Evolutionary conservation across 495 filamentous ascomycete species (phyloP).

Genomic region (Coniosporium apollinis): DNA sequence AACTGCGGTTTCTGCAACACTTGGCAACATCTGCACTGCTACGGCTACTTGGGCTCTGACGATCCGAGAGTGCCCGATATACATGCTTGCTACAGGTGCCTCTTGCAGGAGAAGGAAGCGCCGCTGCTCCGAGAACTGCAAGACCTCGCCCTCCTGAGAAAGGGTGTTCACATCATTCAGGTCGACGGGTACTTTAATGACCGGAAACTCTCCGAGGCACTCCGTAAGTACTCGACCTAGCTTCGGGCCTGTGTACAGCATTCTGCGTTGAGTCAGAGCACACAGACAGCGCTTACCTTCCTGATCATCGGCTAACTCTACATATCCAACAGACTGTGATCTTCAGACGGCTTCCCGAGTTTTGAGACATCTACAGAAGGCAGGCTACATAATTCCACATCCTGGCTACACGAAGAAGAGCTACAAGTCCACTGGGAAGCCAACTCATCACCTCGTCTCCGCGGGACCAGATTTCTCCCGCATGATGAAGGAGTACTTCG

Average conservation of each 20-base stretch:
- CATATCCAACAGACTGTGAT: slow-evolving; percentile 16
- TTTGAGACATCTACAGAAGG: slow-evolving; percentile 17
- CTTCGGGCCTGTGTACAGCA: too few relatives aligned
- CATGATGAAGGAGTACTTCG: slow-evolving; percentile 18
- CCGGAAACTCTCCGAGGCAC: slow-evolving; percentile 5
- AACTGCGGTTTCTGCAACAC: slow-evolving; percentile 30
- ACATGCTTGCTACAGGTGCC: slow-evolving; percentile 34
- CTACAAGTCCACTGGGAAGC: slow-evolving; percentile 14
- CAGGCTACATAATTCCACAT: slow-evolving; percentile 17
- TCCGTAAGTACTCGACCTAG: slow-evolving; percentile 16
- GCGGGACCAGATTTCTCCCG: slow-evolving; percentile 9
- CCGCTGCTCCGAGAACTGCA: slow-evolving; percentile 20
- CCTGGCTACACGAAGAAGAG: slow-evolving; percentile 19
- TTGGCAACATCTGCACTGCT: slow-evolving; percentile 34
- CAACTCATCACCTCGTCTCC: slow-evolving; percentile 13
- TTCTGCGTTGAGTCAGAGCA: too few relatives aligned
- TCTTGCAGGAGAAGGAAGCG: slow-evolving; percentile 25
- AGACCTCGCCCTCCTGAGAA: slow-evolving; percentile 21
- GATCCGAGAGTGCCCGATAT: slow-evolving; percentile 21
- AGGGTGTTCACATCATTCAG: slow-evolving; percentile 14
- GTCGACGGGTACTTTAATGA: slow-evolving; percentile 10
- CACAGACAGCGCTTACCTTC: too few relatives aligned
- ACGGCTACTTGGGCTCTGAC: slow-evolving; percentile 23
- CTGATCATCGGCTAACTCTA: slow-evolving; percentile 1
- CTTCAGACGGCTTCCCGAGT: slow-evolving; percentile 15